phyloP scores from a whole-genome alignment of 495 filamentous ascomycete species.

The Cercophora sp. region DNA sequence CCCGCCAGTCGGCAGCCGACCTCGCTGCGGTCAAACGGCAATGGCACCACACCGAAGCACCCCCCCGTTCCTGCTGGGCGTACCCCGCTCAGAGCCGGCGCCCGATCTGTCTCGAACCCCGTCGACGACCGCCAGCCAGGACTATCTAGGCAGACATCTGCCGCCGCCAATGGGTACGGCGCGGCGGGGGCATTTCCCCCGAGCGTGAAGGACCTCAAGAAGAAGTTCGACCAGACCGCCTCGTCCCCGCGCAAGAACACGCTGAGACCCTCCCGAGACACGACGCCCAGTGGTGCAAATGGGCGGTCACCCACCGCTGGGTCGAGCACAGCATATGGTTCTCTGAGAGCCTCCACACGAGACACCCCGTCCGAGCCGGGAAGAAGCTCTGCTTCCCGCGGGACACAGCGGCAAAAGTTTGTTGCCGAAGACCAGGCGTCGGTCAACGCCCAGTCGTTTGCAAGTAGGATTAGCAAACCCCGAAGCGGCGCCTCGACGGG shows the following conservation, averaged over 20 bases:
- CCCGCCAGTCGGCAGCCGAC: conserved; percentile 27
- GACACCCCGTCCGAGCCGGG: conserved; percentile 27
- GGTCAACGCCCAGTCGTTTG: conserved; percentile 49
- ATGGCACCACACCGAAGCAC: conserved; percentile 35
- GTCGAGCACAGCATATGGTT: conserved; percentile 30
- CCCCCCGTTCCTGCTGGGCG: conserved; percentile 25
- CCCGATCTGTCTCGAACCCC: conserved; percentile 50
- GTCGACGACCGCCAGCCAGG: conserved; percentile 35
- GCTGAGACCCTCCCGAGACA: conserved; percentile 33
- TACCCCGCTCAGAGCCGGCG: conserved; percentile 25
- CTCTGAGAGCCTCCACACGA: conserved; percentile 33
- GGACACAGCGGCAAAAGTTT: conserved; percentile 38
- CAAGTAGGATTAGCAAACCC: conserved; percentile 47
- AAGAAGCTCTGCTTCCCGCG: conserved; percentile 23
- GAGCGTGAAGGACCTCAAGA: conserved; percentile 54
- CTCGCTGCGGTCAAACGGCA: conserved; percentile 35
- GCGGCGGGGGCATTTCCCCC: conserved; percentile 30
- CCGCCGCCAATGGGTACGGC: conserved; percentile 22
- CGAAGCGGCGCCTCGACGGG: conserved; percentile 35
- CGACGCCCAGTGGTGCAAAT: conserved; percentile 23
- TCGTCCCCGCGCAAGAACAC: conserved; percentile 28
- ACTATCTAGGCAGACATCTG: conserved; percentile 24
- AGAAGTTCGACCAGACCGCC: conserved; percentile 46
- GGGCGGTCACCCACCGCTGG: conserved; percentile 24
- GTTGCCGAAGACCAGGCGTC: conserved; percentile 41